These are phyloP conservation scores for Quercus glauca DNA, from an alignment of 306 rosid genomes.

Conservation along the genomic window DNA sequence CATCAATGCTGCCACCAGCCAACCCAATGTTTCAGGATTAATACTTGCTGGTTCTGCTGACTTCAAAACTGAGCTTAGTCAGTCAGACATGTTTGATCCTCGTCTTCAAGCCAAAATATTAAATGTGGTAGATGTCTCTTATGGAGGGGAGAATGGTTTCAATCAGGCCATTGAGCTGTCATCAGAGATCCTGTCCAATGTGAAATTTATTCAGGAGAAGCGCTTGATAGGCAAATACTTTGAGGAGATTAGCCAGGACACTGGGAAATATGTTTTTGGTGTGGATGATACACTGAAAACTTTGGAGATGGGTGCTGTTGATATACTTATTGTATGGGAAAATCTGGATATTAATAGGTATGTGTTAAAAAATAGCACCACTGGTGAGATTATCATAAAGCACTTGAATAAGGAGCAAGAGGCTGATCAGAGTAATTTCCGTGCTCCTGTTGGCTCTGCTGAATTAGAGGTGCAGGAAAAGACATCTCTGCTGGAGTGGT, in stretches of 20 bases:
- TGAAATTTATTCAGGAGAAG: constrained; percentile 87
- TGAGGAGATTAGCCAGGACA: constrained; percentile 90
- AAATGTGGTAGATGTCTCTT: constrained; percentile 88
- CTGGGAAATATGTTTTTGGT: constrained; percentile 86
- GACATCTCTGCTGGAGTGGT: constrained; percentile 80
- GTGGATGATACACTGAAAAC: constrained; percentile 87
- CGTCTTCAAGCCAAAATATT: constrained; percentile 79
- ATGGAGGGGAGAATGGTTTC: constrained; percentile 88
- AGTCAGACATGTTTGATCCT: constrained; percentile 91
- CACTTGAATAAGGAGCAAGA: constrained; percentile 79
- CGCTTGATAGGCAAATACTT: constrained; percentile 79
- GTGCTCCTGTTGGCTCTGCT: constrained; percentile 24
- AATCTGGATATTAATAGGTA: constrained; percentile 75
- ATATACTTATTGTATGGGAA: constrained; percentile 83
- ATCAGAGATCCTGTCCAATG: constrained; percentile 71
- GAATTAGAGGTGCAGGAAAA: constrained; percentile 88
- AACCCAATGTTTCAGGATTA: constrained; percentile 85
- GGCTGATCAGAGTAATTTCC: constrained; percentile 52
- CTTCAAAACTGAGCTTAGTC: constrained; percentile 90
- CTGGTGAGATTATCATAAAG: constrained; percentile 60
- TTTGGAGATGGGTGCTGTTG: constrained; percentile 90
- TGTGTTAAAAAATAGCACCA: constrained; percentile 44
- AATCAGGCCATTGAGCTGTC: constrained; percentile 88
- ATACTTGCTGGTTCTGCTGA: constrained; percentile 93
- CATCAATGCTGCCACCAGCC: constrained; percentile 86